phyloP scores from a whole-genome alignment of 176 grass and related monocot genomes.

The Neostapfia colusana region DNA sequence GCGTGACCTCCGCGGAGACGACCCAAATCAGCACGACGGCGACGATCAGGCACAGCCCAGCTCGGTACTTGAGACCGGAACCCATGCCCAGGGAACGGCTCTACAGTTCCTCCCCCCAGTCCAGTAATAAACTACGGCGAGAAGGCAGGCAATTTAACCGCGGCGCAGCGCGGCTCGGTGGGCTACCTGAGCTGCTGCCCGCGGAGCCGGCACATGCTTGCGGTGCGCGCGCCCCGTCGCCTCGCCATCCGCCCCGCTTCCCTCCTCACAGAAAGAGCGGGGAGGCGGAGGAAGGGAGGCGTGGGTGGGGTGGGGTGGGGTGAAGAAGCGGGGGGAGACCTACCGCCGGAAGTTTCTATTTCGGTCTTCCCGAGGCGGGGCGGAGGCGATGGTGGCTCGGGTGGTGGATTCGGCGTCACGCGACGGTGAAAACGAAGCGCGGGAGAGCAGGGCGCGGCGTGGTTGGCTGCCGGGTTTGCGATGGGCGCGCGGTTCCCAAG shows the following conservation, averaged over 20 bases:
- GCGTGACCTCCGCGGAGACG: conserved; percentile 95
- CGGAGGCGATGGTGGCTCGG: not conserved
- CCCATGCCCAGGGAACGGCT: conserved; percentile 29
- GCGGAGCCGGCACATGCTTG: conserved; percentile 28
- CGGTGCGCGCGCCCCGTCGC: conserved; percentile 37
- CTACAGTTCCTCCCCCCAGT: not conserved
- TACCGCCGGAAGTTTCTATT: conserved; percentile 51
- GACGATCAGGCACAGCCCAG: conserved; percentile 67
- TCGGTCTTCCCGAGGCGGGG: conserved; percentile 8
- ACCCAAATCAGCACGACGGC: conserved; percentile 97
- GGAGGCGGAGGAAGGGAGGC: not conserved
- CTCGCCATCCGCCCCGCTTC: conserved; percentile 38
- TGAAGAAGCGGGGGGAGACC: conserved; percentile 30
- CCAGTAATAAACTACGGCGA: not conserved
- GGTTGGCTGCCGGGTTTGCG: not conserved
- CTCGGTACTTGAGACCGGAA: conserved; percentile 59
- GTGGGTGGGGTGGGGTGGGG: conserved; percentile 15
- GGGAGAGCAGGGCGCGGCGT: not conserved
- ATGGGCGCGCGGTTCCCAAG: not conserved
- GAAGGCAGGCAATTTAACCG: conserved; percentile 34
- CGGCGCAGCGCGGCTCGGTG: not conserved
- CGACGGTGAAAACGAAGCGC: not conserved
- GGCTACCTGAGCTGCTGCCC: not conserved
- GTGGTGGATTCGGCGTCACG: conserved; percentile 30
- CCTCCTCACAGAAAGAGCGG: conserved; percentile 53